Percentiles rank a stretch among this genome's conserved stretches.
These are phyloP conservation scores for Globisporangium polare DNA, from an alignment of 352 stramenopile species.

Conservation along the genomic window DNA sequence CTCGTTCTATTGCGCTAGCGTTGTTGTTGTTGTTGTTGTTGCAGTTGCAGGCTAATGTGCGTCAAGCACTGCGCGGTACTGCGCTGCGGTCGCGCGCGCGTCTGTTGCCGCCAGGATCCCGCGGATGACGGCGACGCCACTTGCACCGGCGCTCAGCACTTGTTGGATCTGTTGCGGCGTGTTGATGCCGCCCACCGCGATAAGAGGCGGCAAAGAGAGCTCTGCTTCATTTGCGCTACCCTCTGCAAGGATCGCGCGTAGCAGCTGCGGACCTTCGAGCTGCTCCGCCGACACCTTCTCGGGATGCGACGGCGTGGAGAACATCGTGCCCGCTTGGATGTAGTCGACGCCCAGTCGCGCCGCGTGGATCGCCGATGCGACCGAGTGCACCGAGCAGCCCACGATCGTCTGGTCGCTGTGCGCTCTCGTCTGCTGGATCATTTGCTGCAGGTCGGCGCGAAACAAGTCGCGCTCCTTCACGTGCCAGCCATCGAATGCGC, in stretches of 20 bases:
- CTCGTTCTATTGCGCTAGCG: neutral
- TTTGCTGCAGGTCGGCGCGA: neutral
- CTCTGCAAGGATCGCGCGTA: constrained; percentile 19
- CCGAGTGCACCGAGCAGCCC: constrained; percentile 42
- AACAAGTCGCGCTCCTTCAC: constrained; percentile 25
- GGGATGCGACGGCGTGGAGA: constrained; percentile 40
- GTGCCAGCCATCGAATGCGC: constrained; percentile 18
- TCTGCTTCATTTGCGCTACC: neutral
- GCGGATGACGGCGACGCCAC: constrained; percentile 43
- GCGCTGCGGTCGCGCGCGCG: constrained; percentile 11
- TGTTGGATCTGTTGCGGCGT: constrained; percentile 18
- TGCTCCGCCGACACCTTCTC: constrained; percentile 26
- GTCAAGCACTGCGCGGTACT: constrained; percentile 12
- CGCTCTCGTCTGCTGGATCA: neutral
- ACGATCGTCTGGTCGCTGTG: constrained; percentile 8
- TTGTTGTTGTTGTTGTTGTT: constrained; percentile 1
- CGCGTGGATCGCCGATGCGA: constrained; percentile 22
- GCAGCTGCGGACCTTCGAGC: constrained; percentile 35
- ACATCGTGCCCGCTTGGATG: constrained; percentile 60
- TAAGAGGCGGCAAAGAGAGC: constrained; percentile 14
- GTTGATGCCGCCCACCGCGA: constrained; percentile 45
- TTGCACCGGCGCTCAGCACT: constrained; percentile 28
- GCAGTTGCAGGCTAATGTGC: no score
- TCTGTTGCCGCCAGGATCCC: constrained; percentile 27
- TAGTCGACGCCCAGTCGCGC: constrained; percentile 28